Conservation (phyloP, 768 basidiomycete genomes). For the Fistulinella prunicolor region DNA sequence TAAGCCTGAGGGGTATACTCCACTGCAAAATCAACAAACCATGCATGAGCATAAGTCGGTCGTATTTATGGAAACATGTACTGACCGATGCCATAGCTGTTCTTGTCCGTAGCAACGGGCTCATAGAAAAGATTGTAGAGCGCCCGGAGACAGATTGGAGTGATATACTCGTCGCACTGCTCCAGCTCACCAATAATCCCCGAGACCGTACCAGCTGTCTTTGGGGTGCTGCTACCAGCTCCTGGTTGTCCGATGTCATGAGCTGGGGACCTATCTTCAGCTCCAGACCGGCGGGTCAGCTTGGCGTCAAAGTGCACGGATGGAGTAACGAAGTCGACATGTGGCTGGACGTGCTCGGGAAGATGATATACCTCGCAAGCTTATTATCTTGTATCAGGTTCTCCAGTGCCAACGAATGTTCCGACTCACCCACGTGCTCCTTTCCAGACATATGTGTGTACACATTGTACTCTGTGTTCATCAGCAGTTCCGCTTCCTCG, state of each 20-base stretch:
- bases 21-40: slow-evolving; percentile 14
- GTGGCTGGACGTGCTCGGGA: slow-evolving; percentile 28
- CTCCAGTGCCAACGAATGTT: not conserved
- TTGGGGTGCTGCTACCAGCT: slow-evolving; percentile 8
- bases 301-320: slow-evolving; percentile 34
- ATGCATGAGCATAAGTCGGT: not conserved
- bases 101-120: slow-evolving; percentile 24
- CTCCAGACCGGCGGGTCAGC: slow-evolving; percentile 17
- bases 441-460: slow-evolving; percentile 26
- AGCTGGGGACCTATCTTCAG: not conserved
- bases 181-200: slow-evolving; percentile 11
- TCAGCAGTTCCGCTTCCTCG: slow-evolving; percentile 31
- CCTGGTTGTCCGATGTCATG: slow-evolving; percentile 17
- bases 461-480: slow-evolving; percentile 34
- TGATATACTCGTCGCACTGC: slow-evolving; percentile 29
- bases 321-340: slow-evolving; percentile 36
- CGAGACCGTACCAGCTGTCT: slow-evolving; percentile 13
- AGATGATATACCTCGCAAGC: slow-evolving; percentile 34
- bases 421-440: slow-evolving; percentile 23
- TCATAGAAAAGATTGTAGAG: slow-evolving; percentile 27
- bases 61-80: not conserved
- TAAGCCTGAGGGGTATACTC: slow-evolving; percentile 36
- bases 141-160: slow-evolving; percentile 27
- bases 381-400: slow-evolving; percentile 6
- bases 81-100: slow-evolving; percentile 35